Base-by-base conservation (phyloP, 2,329 filamentous ascomycete species). In the Ceratocystis variospora region DNA sequence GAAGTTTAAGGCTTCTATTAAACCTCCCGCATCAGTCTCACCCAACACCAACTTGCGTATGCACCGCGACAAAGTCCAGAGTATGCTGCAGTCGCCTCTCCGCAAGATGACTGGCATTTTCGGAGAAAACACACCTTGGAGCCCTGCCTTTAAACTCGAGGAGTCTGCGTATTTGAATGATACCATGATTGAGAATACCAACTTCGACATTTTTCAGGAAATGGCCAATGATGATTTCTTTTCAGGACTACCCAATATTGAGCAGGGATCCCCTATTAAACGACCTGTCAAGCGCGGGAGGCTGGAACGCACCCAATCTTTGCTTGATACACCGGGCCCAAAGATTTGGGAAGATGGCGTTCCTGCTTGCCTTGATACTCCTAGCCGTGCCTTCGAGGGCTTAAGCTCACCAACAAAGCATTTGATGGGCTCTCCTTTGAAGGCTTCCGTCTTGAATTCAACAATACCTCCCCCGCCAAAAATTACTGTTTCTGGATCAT, bases 31-130 rank as follows among this genome's bases (percentile, higher is more conserved):
- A 65, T 96, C 93, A 0, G 87, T 90, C 19, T 97, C 93, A 15
- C 93, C 94, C 1, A 95, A 94, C 73, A 96, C 93, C 8, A 96
- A 96, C 72, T 81, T 97, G 22, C 86, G 87, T 67, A 86, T 94
- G 70, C 94, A 97, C 73, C 88, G 93, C 65, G 87, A 93, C 72
- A 87, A 85, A 70, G 90, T 97, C 64, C 84, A 84, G 70, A 80
- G 89, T 70, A 84, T 96, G 79, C 84, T 96, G 57, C 89, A 90
- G 66, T 94, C 90, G 4, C 90, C 90, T 3, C 79, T 84, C 63
- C 75, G 78, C 33, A 75, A 77, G 17, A 81, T 84, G 61, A 71
- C 70, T 19, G 75, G 73, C 7, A 69, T 73, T 62, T 68, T 68
- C 45, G 77, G 79, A 17, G 81, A 84, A 37, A 75, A 78, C 7